Evolutionary conservation across 2,329 filamentous ascomycete genomes (phyloP).

Genomic region (Xylaria sp.): DNA sequence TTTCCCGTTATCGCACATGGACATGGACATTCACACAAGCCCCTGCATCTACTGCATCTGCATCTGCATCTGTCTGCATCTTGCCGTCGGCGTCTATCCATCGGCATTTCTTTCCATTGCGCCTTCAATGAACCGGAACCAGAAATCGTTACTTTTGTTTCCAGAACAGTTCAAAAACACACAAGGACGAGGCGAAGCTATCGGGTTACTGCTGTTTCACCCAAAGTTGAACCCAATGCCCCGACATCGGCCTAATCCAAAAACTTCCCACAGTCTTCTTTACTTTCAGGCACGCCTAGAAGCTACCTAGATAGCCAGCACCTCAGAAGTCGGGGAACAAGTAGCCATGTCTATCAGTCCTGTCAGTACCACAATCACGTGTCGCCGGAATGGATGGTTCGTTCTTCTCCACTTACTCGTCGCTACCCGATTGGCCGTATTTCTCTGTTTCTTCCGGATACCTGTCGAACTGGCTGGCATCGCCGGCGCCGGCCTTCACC

Average conservation of each 20-base stretch:
- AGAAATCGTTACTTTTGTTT: not conserved
- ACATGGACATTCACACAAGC: too few relatives aligned
- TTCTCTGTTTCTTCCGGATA: constrained; percentile 96
- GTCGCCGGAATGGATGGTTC: not conserved
- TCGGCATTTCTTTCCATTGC: constrained; percentile 6
- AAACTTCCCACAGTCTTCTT: constrained; percentile 1
- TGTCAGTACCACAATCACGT: constrained; percentile 9
- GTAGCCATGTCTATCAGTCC: constrained; percentile 67
- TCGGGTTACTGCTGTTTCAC: not conserved
- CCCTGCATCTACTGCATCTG: too few relatives aligned
- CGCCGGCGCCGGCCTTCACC: constrained; percentile 88
- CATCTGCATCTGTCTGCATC: too few relatives aligned
- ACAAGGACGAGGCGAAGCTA: constrained; percentile 9
- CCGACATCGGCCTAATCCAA: constrained; percentile 8
- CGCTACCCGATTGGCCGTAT: constrained; percentile 77
- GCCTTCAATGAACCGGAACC: not conserved
- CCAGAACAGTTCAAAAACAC: not conserved
- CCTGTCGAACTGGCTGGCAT: constrained; percentile 96
- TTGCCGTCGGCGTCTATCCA: not conserved
- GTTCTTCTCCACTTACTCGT: constrained; percentile 70
- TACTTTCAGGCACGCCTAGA: constrained; percentile 1
- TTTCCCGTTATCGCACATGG: not conserved
- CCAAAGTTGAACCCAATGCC: constrained; percentile 2
- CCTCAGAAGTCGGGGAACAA: constrained; percentile 74
- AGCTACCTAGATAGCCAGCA: constrained; percentile 5